Percentiles rank a stretch among this genome's conserved stretches.
Conservation (phyloP, 2,329 filamentous ascomycete species). For the Aurifilum marmelostoma region DNA sequence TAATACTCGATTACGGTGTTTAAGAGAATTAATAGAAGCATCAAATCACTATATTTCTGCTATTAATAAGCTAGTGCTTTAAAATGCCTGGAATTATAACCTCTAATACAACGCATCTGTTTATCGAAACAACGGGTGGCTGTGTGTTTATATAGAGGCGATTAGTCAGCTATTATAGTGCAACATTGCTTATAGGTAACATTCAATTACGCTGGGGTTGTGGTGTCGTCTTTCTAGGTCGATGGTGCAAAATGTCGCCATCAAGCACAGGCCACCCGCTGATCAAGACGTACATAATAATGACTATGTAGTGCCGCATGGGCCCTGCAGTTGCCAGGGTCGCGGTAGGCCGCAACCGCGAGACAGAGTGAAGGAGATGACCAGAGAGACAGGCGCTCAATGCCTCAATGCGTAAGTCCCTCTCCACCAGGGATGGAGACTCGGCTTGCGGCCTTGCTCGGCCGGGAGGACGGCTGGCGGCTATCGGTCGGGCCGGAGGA, state of each 20-base stretch:
- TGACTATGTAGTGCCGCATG: too few relatives aligned
- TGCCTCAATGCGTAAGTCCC: not conserved
- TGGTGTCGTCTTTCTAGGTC: not conserved
- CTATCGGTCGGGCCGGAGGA: slow-evolving; percentile 23
- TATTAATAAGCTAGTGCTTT: too few relatives aligned
- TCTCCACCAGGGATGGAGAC: slow-evolving; percentile 9
- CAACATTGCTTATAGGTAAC: too few relatives aligned
- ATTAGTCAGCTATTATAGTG: too few relatives aligned
- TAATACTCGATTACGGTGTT: too few relatives aligned
- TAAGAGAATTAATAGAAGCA: too few relatives aligned
- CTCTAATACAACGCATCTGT: too few relatives aligned
- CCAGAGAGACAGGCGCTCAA: not conserved
- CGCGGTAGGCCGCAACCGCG: not conserved
- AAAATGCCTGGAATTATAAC: too few relatives aligned
- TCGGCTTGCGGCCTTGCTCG: slow-evolving; percentile 13
- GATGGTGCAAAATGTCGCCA: slow-evolving; percentile 18
- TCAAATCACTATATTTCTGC: too few relatives aligned
- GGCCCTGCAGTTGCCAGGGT: not conserved
- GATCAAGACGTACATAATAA: not conserved
- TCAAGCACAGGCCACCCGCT: slow-evolving; percentile 2
- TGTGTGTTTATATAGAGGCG: too few relatives aligned
- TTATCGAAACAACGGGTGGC: too few relatives aligned
- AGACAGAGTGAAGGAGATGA: not conserved
- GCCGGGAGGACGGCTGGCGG: slow-evolving; percentile 22
- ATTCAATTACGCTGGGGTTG: not conserved